phyloP scores from a whole-genome alignment of 441 rosid species.

The Pelargonium cotyledonis region DNA sequence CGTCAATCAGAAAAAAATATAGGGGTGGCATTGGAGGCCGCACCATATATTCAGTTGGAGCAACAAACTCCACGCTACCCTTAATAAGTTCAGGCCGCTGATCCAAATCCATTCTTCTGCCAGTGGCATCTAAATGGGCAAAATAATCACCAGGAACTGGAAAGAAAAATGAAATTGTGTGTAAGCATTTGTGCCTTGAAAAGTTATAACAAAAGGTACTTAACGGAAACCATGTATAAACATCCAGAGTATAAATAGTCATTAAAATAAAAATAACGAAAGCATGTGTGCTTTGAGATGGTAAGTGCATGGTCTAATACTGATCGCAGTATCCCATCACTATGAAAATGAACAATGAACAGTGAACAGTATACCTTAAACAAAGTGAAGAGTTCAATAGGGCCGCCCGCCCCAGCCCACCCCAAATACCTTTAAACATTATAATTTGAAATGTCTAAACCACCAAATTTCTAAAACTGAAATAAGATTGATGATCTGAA shows the following conservation, averaged over 20 bases:
- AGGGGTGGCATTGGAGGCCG: constrained; percentile 99
- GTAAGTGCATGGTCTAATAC: no score
- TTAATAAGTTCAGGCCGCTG: constrained; percentile 90
- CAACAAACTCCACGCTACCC: constrained; percentile 95
- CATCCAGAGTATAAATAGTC: not conserved
- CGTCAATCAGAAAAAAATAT: constrained; percentile 94
- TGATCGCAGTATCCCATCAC: no score
- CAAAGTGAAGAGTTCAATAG: no score
- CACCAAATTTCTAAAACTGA: no score
- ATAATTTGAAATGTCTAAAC: no score
- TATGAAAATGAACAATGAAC: no score
- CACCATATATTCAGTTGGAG: constrained; percentile 99
- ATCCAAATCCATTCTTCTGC: constrained; percentile 87
- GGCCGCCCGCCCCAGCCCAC: no score
- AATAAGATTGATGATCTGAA: no score
- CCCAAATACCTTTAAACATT: no score
- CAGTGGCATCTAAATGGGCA: constrained; percentile 85
- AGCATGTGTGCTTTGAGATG: no score
- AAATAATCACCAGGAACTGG: constrained; percentile 95
- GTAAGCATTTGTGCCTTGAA: not conserved
- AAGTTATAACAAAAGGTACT: not conserved
- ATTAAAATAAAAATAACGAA: no score
- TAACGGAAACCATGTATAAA: not conserved
- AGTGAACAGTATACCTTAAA: no score
- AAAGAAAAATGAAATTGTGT: constrained; percentile 17